Base-by-base conservation (phyloP, 1,284 basidiomycete genomes). In the Trichosporon faecale region DNA sequence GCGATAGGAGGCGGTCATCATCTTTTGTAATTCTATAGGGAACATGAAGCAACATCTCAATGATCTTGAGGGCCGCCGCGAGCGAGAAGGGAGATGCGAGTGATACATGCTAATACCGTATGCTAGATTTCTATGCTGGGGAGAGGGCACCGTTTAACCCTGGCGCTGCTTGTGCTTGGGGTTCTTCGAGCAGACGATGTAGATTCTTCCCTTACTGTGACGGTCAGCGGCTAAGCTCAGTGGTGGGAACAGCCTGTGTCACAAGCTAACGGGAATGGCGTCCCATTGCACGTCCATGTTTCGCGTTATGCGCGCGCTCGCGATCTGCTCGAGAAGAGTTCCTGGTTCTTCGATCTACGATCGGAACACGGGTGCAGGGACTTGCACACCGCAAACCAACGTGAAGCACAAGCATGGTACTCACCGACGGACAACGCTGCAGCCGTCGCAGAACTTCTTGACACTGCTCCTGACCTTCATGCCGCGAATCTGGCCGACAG, bases 401-500 rank as follows among this genome's bases (percentile, higher is more conserved):
- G n/a, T n/a, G n/a, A n/a, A n/a, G n/a, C n/a, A n/a, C n/a, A n/a
- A n/a, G n/a, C n/a, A n/a, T n/a, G n/a, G 21, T 60, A 76, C 81
- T 74, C 71, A 83, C 82, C 83, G 85, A 81, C 87, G 88, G 27
- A 95, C 94, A 63, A 95, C 85, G 73, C 87, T 90, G 84, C 94
- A 96, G 14, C 93, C 92, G 73, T 94, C 93, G 82, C 94, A 96
- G 88, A 95, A 91, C 70, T 89, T 86, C 85, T 97, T 98, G 76
- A 98, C 93, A 8, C 93, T 94, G 35, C 92, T 91, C 72, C 95
- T 89, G 68, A 99, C 95, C 87, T 98, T 99, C 93, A 98, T 97
- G 52, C 94, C 94, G 75, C 95, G 68, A 2, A 81, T 74, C 71
- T 81, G 79, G 7, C 74, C 74, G 25, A 76, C 31, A 23, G 65